Evolutionary conservation across 2,329 filamentous ascomycete genomes (phyloP).

Genomic region (Diaporthe ampelina): DNA sequence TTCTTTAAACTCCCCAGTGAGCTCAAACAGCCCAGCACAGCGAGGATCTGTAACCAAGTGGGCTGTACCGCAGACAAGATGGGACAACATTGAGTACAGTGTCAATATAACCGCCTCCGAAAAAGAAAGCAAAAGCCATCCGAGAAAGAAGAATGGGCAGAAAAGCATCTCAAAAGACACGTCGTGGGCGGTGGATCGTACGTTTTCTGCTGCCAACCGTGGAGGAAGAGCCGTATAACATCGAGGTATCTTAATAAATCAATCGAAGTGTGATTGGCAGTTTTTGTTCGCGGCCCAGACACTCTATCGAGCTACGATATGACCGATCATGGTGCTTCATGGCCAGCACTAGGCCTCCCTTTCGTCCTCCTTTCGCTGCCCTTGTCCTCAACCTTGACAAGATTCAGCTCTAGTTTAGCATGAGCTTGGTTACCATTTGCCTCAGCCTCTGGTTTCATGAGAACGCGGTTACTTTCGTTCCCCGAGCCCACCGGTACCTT

Average conservation of each 20-base stretch:
- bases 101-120: conserved; percentile 10
- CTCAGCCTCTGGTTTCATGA: conserved; percentile 1
- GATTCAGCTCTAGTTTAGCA: neutral
- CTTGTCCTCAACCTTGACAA: neutral
- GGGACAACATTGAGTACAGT: conserved; percentile 36
- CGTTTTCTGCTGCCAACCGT: neutral
- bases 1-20: neutral
- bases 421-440: conserved; percentile 9
- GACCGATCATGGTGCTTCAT: neutral
- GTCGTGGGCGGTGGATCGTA: conserved; percentile 33
- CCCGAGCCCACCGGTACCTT: conserved; percentile 11
- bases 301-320: neutral
- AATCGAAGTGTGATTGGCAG: too few species aligned
- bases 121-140: neutral
- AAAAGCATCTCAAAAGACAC: conserved; percentile 39
- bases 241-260: neutral
- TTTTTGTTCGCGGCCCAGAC: too few species aligned
- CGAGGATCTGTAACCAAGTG: neutral
- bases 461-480: conserved; percentile 4
- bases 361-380: neutral
- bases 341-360: neutral
- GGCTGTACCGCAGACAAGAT: conserved; percentile 18
- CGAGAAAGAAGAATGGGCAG: conserved; percentile 15
- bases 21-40: neutral
- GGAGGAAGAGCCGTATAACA: neutral